Conservation (phyloP, 495 filamentous ascomycete genomes). For the Lasiosphaeria miniovina region DNA sequence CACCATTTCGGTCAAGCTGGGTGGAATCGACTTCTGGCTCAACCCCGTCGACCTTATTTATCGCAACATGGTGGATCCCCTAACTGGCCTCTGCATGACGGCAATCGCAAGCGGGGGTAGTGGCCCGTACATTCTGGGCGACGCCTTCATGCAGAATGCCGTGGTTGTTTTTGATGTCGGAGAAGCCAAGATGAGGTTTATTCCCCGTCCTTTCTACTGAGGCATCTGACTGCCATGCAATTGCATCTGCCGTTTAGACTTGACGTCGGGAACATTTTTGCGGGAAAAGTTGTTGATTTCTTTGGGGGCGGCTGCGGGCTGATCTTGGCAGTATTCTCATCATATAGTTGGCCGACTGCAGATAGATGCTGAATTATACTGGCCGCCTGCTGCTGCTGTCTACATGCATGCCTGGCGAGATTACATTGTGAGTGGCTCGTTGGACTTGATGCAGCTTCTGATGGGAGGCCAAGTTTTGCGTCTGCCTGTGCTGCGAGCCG, state of each 20-base stretch:
- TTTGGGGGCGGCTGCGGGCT: too few relatives aligned
- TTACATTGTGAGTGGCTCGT: too few relatives aligned
- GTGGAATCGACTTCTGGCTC: conserved; percentile 47
- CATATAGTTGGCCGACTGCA: too few relatives aligned
- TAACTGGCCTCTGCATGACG: conserved; percentile 47
- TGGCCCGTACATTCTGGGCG: conserved; percentile 56
- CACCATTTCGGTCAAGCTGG: conserved; percentile 49
- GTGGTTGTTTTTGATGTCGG: conserved; percentile 62
- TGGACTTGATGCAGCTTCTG: too few relatives aligned
- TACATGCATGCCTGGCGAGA: too few relatives aligned
- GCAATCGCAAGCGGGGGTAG: conserved; percentile 41
- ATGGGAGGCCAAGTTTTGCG: too few relatives aligned
- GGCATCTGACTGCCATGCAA: neutral
- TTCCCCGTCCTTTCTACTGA: conserved; percentile 30
- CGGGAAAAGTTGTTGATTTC: too few relatives aligned
- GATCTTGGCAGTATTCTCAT: too few relatives aligned
- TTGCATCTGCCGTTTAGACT: neutral
- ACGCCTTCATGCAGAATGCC: conserved; percentile 63
- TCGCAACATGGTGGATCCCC: conserved; percentile 33
- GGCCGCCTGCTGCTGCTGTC: too few relatives aligned
- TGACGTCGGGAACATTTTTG: too few relatives aligned
- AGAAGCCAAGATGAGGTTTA: conserved; percentile 51
- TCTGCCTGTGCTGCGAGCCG: too few relatives aligned
- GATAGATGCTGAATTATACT: too few relatives aligned
- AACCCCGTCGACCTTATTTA: conserved; percentile 56